Evolutionary conservation across 2,329 filamentous ascomycete genomes (phyloP), one percentile per base, ranked within the genome.

Genomic region (Eurotiales sp.): DNA sequence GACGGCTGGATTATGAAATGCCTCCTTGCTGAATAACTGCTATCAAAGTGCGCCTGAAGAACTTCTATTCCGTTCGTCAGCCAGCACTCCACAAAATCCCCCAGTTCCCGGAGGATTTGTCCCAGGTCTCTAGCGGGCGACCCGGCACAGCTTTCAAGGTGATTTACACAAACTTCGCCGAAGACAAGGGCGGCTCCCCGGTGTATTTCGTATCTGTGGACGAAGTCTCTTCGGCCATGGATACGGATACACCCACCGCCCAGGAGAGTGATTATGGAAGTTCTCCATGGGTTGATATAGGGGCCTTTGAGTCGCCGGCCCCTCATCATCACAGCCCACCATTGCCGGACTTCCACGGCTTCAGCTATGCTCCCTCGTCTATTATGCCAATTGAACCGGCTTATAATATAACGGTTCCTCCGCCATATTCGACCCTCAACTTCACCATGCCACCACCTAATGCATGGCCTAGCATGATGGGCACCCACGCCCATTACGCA

Each of bases 391-490:
- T 83, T 58, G 82, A 85, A 52, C 68, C 76, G 27, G 71, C 72
- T 52, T 82, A 76, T 60, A 71, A 67, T 57, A 75, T 77, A 59
- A 78, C 83, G 60, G 77, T 81, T 58, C 79, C 79, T 59, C 77
- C 81, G 55, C 74, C 81, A 54, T 77, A 79, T 59, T 71, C 72
- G 36, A 72, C 75, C 27, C 82, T 87, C 19, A 85, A 88, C 64
- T 74, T 91, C 57, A 84, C 88, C 60, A 87, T 88, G 74, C 84
- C 85, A 19, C 79, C 85, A 46, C 60, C 66, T 56, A 23, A 48
- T 49, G 45, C 45, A 19, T 95, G 89, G 89, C 89, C 89, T 7
- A 92, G 88, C 67, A 86, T 90, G 80, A 75, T 92, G 65, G 87
- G 86, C 41, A 87, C 86, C 57, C 86, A 87, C 40, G 77, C 81